These are phyloP conservation scores for Oryza officinalis DNA, from an alignment of 176 grass and related monocot genomes.

Conservation along the genomic window DNA sequence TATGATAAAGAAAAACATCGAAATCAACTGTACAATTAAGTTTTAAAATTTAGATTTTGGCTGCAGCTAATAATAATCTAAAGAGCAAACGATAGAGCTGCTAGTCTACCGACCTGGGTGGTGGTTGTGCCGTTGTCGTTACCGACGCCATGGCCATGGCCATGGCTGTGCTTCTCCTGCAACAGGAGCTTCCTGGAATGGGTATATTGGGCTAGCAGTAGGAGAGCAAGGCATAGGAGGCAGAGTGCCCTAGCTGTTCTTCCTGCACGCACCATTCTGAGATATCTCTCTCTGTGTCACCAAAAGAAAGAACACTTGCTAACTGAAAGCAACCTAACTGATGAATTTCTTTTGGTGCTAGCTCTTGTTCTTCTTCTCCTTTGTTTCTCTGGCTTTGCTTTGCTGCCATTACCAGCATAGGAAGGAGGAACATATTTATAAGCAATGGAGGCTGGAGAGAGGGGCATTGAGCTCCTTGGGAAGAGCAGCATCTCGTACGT, in stretches of 20 bases:
- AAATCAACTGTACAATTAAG: too few species aligned
- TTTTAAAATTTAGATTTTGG: too few species aligned
- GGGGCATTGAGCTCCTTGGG: background rate
- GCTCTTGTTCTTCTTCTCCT: background rate
- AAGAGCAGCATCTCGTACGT: background rate
- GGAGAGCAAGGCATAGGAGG: slow-evolving; percentile 13
- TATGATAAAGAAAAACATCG: too few species aligned
- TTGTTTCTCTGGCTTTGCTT: background rate
- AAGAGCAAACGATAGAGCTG: too few species aligned
- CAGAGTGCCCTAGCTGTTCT: background rate
- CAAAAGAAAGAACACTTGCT: background rate
- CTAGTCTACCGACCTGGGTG: slow-evolving; percentile 5
- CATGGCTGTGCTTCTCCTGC: slow-evolving; percentile 20
- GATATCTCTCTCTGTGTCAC: background rate
- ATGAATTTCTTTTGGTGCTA: too few species aligned
- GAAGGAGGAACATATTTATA: slow-evolving; percentile 32
- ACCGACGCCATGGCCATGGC: background rate
- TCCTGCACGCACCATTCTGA: background rate
- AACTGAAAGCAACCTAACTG: too few species aligned
- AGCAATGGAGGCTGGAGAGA: background rate
- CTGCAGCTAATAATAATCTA: too few species aligned
- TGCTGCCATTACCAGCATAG: slow-evolving; percentile 11
- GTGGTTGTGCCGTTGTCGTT: background rate
- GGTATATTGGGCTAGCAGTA: slow-evolving; percentile 5
- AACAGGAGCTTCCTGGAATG: slow-evolving; percentile 21